Conservation (phyloP, 176 grass and related monocot species). For the Carex scoparia region DNA sequence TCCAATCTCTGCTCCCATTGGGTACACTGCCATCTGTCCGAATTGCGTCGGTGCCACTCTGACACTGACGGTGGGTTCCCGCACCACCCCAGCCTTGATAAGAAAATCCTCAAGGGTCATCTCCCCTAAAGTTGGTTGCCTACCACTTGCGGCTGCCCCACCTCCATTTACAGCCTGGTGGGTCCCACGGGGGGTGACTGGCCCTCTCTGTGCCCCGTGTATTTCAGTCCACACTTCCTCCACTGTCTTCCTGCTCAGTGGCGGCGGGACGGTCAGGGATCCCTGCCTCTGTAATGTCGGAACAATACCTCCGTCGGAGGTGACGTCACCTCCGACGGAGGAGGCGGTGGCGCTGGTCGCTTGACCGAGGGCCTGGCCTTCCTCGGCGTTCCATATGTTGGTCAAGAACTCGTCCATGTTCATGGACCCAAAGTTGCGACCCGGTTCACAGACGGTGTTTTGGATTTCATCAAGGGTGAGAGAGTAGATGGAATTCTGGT, state of each 20-base stretch:
- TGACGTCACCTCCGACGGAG: background rate
- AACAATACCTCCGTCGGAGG: background rate
- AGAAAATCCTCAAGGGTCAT: slow-evolving; percentile 98
- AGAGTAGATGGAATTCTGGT: slow-evolving; percentile 60
- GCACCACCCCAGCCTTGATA: slow-evolving; percentile 70
- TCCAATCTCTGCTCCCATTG: background rate
- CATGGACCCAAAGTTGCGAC: slow-evolving; percentile 87
- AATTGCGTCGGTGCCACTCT: background rate
- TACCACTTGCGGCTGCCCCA: background rate
- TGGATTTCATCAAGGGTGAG: slow-evolving; percentile 85
- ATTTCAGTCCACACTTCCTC: slow-evolving; percentile 96
- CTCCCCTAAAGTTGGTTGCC: slow-evolving; percentile 64
- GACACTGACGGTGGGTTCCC: slow-evolving; percentile 18
- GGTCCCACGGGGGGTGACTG: slow-evolving; percentile 5
- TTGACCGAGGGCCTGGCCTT: slow-evolving; percentile 42
- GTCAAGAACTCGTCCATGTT: slow-evolving; percentile 98
- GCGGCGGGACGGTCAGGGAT: slow-evolving; percentile 49
- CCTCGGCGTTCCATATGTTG: slow-evolving; percentile 94
- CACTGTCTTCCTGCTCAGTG: slow-evolving; percentile 71
- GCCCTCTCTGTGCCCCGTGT: background rate
- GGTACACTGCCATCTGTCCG: slow-evolving; percentile 30
- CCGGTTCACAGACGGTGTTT: slow-evolving; percentile 63
- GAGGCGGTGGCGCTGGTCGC: background rate
- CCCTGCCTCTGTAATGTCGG: slow-evolving; percentile 44
- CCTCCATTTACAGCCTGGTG: slow-evolving; percentile 27